Conservation (phyloP, 1,284 basidiomycete species). For the Pseudomicrostroma phylloplanum region DNA sequence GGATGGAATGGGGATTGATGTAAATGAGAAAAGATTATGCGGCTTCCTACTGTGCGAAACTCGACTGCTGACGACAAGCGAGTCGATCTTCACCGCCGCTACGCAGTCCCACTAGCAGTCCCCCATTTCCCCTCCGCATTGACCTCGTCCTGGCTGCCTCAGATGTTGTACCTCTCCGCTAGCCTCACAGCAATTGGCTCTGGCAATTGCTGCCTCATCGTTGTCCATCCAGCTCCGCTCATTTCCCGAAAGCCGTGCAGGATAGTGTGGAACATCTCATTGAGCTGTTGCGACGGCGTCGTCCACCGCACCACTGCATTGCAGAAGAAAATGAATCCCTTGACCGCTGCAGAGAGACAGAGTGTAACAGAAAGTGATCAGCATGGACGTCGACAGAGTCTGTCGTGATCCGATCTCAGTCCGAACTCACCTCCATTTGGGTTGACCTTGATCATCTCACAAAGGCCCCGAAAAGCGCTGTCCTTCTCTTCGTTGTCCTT, state of each 20-base stretch:
- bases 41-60: too few relatives aligned
- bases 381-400: background rate
- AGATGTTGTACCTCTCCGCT: constrained; percentile 60
- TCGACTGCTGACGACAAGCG: too few relatives aligned
- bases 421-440: constrained; percentile 56
- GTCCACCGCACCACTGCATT: constrained; percentile 50
- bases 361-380: background rate
- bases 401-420: background rate
- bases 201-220: constrained; percentile 55
- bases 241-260: constrained; percentile 77
- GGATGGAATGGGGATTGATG: too few relatives aligned
- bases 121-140: too few relatives aligned
- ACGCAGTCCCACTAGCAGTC: too few relatives aligned
- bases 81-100: too few relatives aligned
- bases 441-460: constrained; percentile 88
- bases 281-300: constrained; percentile 37
- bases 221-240: constrained; percentile 60
- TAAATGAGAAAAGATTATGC: too few relatives aligned
- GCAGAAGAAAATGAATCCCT: constrained; percentile 49
- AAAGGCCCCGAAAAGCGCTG: constrained; percentile 96
- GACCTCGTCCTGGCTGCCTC: constrained; percentile 1
- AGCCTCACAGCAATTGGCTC: constrained; percentile 71
- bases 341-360: constrained; percentile 21
- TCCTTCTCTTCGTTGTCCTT: constrained; percentile 99
- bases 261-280: constrained; percentile 55